Evolutionary conservation across 2,329 filamentous ascomycete species (phyloP).

Genomic region (Aspergillus vadensis): DNA sequence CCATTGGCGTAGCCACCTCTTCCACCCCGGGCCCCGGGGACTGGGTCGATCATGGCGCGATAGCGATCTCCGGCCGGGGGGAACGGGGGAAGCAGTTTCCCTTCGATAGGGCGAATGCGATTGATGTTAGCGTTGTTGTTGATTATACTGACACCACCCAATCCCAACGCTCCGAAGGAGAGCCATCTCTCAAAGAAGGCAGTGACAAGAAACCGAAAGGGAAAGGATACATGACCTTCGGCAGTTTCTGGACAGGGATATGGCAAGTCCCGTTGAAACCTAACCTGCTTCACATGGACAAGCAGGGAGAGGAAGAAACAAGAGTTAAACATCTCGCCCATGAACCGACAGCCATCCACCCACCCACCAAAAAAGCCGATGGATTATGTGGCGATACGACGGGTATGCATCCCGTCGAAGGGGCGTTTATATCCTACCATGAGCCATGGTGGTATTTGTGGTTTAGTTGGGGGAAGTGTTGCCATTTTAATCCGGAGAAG

Average conservation of each 20-base stretch:
- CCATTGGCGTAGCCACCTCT: conserved; percentile 62
- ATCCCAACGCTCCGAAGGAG: background rate
- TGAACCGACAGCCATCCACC: conserved; percentile 25
- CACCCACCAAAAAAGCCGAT: conserved; percentile 24
- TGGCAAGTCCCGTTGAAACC: conserved; percentile 58
- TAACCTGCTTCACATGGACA: conserved; percentile 19
- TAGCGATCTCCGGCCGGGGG: conserved; percentile 39
- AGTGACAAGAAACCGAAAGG: background rate
- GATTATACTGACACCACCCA: conserved; percentile 11
- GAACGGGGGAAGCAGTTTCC: conserved; percentile 28
- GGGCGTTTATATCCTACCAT: conserved; percentile 33
- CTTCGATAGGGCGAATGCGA: conserved; percentile 57
- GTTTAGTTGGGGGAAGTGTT: conserved; percentile 39
- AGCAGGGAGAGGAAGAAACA: conserved; percentile 19
- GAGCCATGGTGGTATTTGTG: conserved; percentile 38
- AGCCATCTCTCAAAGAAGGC: background rate
- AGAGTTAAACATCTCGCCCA: conserved; percentile 32
- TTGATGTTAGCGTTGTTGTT: conserved; percentile 59
- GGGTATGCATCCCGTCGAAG: conserved; percentile 37
- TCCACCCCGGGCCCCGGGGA: conserved; percentile 36
- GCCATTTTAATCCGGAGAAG: conserved; percentile 28
- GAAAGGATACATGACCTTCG: conserved; percentile 59
- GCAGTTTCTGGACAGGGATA: conserved; percentile 69
- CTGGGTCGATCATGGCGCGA: conserved; percentile 41
- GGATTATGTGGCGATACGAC: conserved; percentile 32